A percentile compares a stretch with the other conserved stretches of the same genome.
Conservation (phyloP, 805 yeast genomes). For the Ogataea pilisensis region DNA sequence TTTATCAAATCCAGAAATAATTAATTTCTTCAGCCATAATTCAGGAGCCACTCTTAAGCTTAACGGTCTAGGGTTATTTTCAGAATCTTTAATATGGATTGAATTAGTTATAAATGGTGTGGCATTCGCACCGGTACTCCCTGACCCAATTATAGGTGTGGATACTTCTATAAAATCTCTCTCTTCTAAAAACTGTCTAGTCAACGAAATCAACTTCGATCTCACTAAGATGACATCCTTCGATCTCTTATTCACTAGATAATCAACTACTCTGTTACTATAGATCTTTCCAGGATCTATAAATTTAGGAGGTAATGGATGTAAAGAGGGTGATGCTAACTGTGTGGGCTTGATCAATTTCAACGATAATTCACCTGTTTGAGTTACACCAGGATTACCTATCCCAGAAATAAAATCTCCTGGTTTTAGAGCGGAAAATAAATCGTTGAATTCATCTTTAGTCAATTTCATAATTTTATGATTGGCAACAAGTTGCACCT, state of each 20-base stretch:
- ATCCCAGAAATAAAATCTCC: slow-evolving; percentile 69
- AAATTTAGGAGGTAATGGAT: slow-evolving; percentile 64
- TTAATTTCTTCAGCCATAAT: slow-evolving; percentile 81
- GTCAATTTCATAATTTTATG: slow-evolving; percentile 41
- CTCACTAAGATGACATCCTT: slow-evolving; percentile 46
- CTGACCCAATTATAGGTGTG: slow-evolving; percentile 75
- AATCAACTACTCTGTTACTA: slow-evolving; percentile 68
- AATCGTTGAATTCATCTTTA: slow-evolving; percentile 37
- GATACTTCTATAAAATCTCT: slow-evolving; percentile 73
- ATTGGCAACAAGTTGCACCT: slow-evolving; percentile 61
- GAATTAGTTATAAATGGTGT: slow-evolving; percentile 67
- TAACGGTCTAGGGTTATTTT: slow-evolving; percentile 30
- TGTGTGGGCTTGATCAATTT: slow-evolving; percentile 46
- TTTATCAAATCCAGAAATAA: slow-evolving; percentile 80
- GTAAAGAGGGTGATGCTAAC: slow-evolving; percentile 65
- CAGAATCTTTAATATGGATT: slow-evolving; percentile 31
- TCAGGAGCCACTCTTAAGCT: slow-evolving; percentile 91
- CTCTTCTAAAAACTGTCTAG: slow-evolving; percentile 54
- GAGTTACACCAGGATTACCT: slow-evolving; percentile 75
- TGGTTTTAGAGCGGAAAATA: slow-evolving; percentile 44
- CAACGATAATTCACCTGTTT: slow-evolving; percentile 74
- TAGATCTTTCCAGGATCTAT: slow-evolving; percentile 53
- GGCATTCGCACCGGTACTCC: slow-evolving; percentile 85
- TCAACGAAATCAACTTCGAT: slow-evolving; percentile 46
- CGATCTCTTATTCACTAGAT: slow-evolving; percentile 54